phyloP scores from a whole-genome alignment of 192 early-diverging fungal species.

The Phlyctochytrium planicorne region DNA sequence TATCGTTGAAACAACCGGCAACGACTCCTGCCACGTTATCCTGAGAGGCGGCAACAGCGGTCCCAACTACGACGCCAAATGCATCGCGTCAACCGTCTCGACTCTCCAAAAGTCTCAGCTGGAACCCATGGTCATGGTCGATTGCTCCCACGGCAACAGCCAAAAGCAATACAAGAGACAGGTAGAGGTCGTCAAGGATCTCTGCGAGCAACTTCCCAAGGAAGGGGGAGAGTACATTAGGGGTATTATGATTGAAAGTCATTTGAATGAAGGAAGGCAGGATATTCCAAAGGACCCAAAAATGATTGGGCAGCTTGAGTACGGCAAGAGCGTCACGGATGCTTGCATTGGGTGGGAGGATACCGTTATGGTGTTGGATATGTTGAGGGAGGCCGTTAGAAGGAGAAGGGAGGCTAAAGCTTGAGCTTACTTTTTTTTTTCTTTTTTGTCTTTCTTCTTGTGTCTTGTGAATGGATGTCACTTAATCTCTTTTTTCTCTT shows the following conservation, averaged over 20 bases:
- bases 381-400: constrained; percentile 67
- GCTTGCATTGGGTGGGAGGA: constrained; percentile 87
- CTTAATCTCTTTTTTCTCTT: no score
- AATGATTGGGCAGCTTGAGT: constrained; percentile 64
- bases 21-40: constrained; percentile 86
- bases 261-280: constrained; percentile 65
- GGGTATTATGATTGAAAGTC: constrained; percentile 95
- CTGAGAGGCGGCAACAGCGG: constrained; percentile 85
- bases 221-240: constrained; percentile 56
- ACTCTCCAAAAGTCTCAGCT: constrained; percentile 58
- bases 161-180: constrained; percentile 88
- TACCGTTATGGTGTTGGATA: constrained; percentile 73
- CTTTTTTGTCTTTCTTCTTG: no score
- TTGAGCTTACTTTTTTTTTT: no score
- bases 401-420: constrained; percentile 11
- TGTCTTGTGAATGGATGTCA: no score
- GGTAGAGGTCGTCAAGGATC: constrained; percentile 64
- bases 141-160: constrained; percentile 93
- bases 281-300: constrained; percentile 65
- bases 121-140: constrained; percentile 76
- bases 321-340: constrained; percentile 92
- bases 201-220: constrained; percentile 72
- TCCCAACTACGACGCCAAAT: constrained; percentile 78
- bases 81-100: constrained; percentile 59
- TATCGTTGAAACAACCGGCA: constrained; percentile 55